These are phyloP conservation scores for Penicillium riverlandense DNA, from an alignment of 495 filamentous ascomycete species.

Conservation along the genomic window DNA sequence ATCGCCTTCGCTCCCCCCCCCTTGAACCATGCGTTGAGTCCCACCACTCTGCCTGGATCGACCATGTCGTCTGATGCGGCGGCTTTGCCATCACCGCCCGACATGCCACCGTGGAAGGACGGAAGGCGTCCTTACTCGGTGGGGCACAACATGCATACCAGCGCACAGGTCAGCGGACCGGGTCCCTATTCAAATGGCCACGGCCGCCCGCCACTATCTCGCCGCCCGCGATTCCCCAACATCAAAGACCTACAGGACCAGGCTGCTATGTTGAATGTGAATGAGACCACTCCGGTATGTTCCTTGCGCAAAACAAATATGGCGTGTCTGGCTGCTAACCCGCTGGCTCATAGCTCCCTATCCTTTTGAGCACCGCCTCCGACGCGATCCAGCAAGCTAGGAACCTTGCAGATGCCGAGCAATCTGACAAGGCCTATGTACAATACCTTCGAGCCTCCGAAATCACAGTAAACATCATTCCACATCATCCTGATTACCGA, in stretches of 20 bases:
- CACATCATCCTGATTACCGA: slow-evolving; percentile 59
- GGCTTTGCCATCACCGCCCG: slow-evolving; percentile 32
- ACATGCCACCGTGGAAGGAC: slow-evolving; percentile 31
- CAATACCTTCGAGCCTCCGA: slow-evolving; percentile 78
- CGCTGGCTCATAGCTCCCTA: slow-evolving; percentile 18
- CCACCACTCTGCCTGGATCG: slow-evolving; percentile 11
- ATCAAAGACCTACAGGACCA: slow-evolving; percentile 64
- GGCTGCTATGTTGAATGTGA: slow-evolving; percentile 31
- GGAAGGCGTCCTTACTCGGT: slow-evolving; percentile 19
- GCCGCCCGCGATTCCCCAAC: slow-evolving; percentile 50
- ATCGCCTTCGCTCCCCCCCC: not conserved
- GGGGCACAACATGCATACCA: slow-evolving; percentile 25
- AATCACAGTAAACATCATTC: slow-evolving; percentile 67
- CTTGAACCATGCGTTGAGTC: slow-evolving; percentile 21
- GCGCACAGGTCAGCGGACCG: slow-evolving; percentile 17
- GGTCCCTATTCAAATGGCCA: slow-evolving; percentile 19
- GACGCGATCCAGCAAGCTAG: slow-evolving; percentile 30
- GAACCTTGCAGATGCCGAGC: slow-evolving; percentile 36
- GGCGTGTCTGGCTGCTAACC: no score
- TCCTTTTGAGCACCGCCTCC: slow-evolving; percentile 26
- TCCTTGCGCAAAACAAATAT: no score
- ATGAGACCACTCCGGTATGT: slow-evolving; percentile 38
- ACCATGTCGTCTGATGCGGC: slow-evolving; percentile 41
- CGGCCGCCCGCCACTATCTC: slow-evolving; percentile 2
- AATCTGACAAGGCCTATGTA: slow-evolving; percentile 56